Conservation (phyloP, 139 green algal species). For the Chlorella sp. region DNA sequence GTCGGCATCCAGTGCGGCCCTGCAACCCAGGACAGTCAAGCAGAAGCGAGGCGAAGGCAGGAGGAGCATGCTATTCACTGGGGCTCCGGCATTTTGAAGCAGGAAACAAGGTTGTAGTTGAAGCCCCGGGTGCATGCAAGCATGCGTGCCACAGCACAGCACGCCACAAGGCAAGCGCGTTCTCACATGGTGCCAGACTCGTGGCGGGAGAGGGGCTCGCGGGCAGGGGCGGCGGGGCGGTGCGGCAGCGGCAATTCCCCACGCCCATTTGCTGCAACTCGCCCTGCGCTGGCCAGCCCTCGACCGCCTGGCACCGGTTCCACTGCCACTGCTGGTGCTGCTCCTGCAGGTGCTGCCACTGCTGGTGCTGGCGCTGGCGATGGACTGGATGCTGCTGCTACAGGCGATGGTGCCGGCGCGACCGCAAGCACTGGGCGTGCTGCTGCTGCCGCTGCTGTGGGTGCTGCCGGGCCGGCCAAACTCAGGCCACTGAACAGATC, state of each 20-base stretch:
- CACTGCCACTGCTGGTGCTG: not conserved
- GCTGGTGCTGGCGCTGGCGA: no score
- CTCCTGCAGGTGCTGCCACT: not conserved
- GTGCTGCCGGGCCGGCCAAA: not conserved
- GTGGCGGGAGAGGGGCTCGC: not conserved
- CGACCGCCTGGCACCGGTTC: not conserved
- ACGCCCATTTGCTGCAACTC: not conserved
- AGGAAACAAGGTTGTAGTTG: not conserved
- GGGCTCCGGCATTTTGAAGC: no score
- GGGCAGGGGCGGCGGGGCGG: not conserved
- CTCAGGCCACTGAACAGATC: conserved; percentile 24
- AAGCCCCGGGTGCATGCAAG: not conserved
- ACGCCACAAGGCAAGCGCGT: no score
- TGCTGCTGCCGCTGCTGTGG: not conserved
- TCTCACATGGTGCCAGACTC: not conserved
- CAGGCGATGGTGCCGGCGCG: no score
- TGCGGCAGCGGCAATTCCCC: not conserved
- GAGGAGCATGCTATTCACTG: not conserved
- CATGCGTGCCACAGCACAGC: no score
- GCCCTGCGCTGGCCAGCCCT: not conserved
- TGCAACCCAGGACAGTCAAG: conserved; percentile 17
- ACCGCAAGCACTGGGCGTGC: no score
- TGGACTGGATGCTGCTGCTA: not conserved
- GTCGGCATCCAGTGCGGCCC: conserved; percentile 25
- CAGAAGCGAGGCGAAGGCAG: not conserved